These are phyloP conservation scores for Aspergillus pseudoviridinutans DNA, from an alignment of 2,329 filamentous ascomycete species.

Conservation along the genomic window DNA sequence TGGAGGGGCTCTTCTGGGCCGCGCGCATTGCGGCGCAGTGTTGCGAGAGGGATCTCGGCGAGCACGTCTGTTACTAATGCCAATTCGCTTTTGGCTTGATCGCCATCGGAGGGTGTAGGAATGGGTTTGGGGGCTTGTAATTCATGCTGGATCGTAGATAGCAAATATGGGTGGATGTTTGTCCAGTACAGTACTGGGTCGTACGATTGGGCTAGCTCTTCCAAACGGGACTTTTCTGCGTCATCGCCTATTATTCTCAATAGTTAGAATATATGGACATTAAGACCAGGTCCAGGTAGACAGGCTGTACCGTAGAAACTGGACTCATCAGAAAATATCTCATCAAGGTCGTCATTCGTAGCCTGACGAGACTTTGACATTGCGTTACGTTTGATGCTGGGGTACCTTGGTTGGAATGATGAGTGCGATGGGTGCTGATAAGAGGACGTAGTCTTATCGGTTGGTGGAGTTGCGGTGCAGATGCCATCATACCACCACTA, in stretches of 20 bases:
- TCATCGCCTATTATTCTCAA: slow-evolving; percentile 50
- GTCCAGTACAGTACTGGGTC: slow-evolving; percentile 51
- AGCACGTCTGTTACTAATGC: not conserved
- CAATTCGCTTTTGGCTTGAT: not conserved
- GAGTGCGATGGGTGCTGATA: not conserved
- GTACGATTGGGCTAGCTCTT: slow-evolving; percentile 50
- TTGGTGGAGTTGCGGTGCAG: not conserved
- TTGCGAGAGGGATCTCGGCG: not conserved
- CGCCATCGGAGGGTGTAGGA: not conserved
- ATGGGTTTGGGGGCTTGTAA: not conserved
- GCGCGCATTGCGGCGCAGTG: slow-evolving; percentile 10
- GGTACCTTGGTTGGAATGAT: not conserved
- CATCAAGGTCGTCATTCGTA: slow-evolving; percentile 7
- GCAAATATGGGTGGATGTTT: slow-evolving; percentile 23
- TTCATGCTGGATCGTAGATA: slow-evolving; percentile 31
- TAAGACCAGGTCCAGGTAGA: not conserved
- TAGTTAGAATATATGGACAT: not conserved
- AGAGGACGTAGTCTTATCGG: not conserved
- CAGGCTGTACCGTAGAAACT: slow-evolving; percentile 40
- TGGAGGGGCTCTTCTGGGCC: slow-evolving; percentile 56
- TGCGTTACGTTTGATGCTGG: not conserved
- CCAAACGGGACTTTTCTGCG: slow-evolving; percentile 45
- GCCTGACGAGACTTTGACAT: not conserved
- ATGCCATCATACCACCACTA: too few relatives aligned
- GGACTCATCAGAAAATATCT: slow-evolving; percentile 41